phyloP scores from a whole-genome alignment of 805 yeast species.

The Alloascoidea hylecoeti region DNA sequence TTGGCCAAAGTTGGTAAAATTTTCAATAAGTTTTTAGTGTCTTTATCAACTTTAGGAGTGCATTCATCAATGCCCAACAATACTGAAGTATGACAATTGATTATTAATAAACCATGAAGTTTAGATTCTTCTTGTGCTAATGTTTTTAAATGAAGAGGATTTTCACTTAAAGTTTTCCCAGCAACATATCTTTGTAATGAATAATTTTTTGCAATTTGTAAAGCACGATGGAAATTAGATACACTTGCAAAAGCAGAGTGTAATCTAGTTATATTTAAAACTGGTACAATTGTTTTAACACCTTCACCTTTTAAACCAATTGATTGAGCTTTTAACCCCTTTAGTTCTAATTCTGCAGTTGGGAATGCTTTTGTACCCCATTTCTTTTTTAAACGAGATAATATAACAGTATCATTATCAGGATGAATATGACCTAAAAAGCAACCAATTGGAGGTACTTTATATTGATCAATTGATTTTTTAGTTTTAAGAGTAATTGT shows the following conservation, averaged over 20 bases:
- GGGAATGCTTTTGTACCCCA: constrained; percentile 17
- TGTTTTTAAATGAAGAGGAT: constrained; percentile 13
- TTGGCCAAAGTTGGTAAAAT: constrained; percentile 14
- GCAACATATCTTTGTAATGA: constrained; percentile 13
- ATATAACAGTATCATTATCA: constrained; percentile 11
- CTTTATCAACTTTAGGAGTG: constrained; percentile 4
- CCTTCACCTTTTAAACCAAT: constrained; percentile 12
- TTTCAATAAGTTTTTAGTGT: constrained; percentile 11
- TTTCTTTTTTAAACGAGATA: constrained; percentile 14
- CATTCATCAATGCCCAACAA: constrained; percentile 13
- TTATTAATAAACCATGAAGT: constrained; percentile 10
- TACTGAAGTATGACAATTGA: constrained; percentile 11
- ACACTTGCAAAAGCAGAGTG: constrained; percentile 12
- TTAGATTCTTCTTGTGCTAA: constrained; percentile 12
- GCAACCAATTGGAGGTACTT: too few species aligned
- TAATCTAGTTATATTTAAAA: constrained; percentile 14
- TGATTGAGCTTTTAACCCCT: constrained; percentile 10
- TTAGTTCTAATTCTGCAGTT: constrained; percentile 16
- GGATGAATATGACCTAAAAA: constrained; percentile 13
- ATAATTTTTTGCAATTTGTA: constrained; percentile 12
- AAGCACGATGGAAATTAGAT: constrained; percentile 12
- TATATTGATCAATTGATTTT: too few species aligned
- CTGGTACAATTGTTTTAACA: constrained; percentile 14
- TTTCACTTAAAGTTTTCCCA: constrained; percentile 9
- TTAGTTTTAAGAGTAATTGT: too few species aligned